Percentiles rank a stretch among this genome's conserved stretches.
These are phyloP conservation scores for Mycena vulgaris DNA, from an alignment of 768 basidiomycete genomes.

Conservation along the genomic window DNA sequence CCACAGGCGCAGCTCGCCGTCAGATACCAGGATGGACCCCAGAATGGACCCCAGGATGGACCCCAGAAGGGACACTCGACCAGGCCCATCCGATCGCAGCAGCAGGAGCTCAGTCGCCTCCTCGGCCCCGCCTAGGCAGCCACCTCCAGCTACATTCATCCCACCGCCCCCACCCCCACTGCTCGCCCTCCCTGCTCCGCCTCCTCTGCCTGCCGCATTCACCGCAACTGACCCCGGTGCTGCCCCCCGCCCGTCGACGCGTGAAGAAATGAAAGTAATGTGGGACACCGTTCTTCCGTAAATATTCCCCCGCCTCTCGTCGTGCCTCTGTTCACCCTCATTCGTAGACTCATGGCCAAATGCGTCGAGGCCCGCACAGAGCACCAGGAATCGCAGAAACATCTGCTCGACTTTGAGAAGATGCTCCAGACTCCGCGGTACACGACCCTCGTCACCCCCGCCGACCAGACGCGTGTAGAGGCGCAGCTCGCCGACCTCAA, in stretches of 20 bases:
- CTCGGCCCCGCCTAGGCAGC: not conserved
- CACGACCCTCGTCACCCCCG: slow-evolving; percentile 31
- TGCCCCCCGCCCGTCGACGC: not conserved
- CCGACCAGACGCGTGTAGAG: slow-evolving; percentile 30
- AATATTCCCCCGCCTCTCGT: not conserved
- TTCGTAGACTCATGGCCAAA: slow-evolving; percentile 24
- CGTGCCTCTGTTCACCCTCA: not conserved
- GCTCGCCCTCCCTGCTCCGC: slow-evolving; percentile 13
- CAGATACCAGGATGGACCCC: slow-evolving; percentile 21
- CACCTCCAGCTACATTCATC: not conserved
- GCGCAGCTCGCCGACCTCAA: slow-evolving; percentile 41
- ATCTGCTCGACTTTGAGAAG: slow-evolving; percentile 4
- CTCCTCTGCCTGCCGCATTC: slow-evolving; percentile 14
- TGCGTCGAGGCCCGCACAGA: slow-evolving; percentile 27
- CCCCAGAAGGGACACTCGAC: too few species aligned
- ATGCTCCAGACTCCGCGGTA: slow-evolving; percentile 37
- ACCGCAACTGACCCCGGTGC: not conserved
- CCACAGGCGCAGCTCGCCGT: not conserved
- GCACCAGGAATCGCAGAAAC: not conserved
- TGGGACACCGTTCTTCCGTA: slow-evolving; percentile 30
- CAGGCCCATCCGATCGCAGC: not conserved
- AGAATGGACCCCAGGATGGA: too few species aligned
- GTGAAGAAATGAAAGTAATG: slow-evolving; percentile 20
- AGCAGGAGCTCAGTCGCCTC: not conserved
- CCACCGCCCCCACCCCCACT: not conserved